Evolutionary conservation across 371 early-diverging fungal genomes (phyloP).

Genomic region (Haplosporangium sp.): DNA sequence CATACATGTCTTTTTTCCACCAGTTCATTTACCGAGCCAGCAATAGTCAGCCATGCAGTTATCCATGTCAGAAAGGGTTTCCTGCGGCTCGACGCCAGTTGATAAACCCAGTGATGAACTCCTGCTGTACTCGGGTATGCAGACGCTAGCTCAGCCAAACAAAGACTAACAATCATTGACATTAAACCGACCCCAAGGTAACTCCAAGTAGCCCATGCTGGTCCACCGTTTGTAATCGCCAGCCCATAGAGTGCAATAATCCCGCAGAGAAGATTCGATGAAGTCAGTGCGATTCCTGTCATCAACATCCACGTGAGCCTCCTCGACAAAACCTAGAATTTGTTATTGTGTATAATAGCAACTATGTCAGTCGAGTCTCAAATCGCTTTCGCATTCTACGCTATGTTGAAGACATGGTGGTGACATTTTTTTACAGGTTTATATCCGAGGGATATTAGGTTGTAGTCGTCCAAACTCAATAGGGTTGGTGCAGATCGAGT

Average conservation of each 20-base stretch:
- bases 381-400: neutral
- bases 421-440: constrained; percentile 30
- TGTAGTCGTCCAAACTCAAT: constrained; percentile 35
- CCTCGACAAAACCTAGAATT: constrained; percentile 38
- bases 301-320: constrained; percentile 19
- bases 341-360: no score
- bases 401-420: neutral
- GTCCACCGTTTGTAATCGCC: constrained; percentile 43
- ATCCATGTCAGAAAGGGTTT: constrained; percentile 45
- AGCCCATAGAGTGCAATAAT: constrained; percentile 33
- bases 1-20: neutral
- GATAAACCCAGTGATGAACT: constrained; percentile 48
- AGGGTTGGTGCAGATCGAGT: constrained; percentile 13
- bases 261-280: constrained; percentile 31
- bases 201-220: constrained; percentile 44
- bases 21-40: constrained; percentile 23
- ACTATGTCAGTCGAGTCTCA: no score
- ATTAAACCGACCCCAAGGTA: constrained; percentile 30
- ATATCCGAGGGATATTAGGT: constrained; percentile 19
- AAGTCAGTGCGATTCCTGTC: constrained; percentile 22
- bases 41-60: constrained; percentile 39
- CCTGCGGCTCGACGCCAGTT: constrained; percentile 15
- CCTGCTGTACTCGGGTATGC: constrained; percentile 45
- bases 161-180: constrained; percentile 35
- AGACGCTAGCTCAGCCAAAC: constrained; percentile 35